Percentiles rank a stretch among this genome's conserved stretches.
These are phyloP conservation scores for Boletus reticuloceps DNA, from an alignment of 768 basidiomycete genomes.

Conservation along the genomic window DNA sequence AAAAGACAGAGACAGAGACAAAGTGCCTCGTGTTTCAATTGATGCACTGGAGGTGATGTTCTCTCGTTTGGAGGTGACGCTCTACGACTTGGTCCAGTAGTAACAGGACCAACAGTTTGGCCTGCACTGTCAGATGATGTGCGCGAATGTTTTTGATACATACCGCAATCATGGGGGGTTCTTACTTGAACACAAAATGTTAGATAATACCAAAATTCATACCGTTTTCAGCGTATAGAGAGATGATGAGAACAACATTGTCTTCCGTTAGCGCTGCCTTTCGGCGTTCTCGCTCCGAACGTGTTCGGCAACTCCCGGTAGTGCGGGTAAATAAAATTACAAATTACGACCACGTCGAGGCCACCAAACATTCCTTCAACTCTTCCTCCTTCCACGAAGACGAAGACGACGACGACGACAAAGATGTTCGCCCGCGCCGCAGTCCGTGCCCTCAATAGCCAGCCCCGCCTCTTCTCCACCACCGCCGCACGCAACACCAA, in stretches of 20 bases:
- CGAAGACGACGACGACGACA: constrained; percentile 24
- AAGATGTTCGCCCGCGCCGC: constrained; percentile 68
- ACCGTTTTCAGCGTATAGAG: not conserved
- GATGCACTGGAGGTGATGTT: not conserved
- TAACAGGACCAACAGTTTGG: no score
- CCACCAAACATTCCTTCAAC: not conserved
- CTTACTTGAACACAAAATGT: no score
- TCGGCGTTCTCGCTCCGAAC: constrained; percentile 3
- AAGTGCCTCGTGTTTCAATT: not conserved
- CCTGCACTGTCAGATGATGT: no score
- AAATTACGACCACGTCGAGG: not conserved
- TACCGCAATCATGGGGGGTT: no score
- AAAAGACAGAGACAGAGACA: not conserved
- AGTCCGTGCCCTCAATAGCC: constrained; percentile 52
- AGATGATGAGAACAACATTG: no score
- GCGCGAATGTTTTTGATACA: not conserved
- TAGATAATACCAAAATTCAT: no score
- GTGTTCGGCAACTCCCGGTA: constrained; percentile 14
- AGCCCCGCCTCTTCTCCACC: constrained; percentile 72
- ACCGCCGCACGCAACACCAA: constrained; percentile 71
- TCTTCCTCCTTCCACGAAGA: constrained; percentile 10
- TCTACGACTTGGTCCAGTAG: not conserved
- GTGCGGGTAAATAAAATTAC: constrained; percentile 12
- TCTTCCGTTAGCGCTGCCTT: no score
- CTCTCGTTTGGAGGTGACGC: not conserved